phyloP scores from a whole-genome alignment of 2,329 filamentous ascomycete species.

The Hypomyces perniciosus region DNA sequence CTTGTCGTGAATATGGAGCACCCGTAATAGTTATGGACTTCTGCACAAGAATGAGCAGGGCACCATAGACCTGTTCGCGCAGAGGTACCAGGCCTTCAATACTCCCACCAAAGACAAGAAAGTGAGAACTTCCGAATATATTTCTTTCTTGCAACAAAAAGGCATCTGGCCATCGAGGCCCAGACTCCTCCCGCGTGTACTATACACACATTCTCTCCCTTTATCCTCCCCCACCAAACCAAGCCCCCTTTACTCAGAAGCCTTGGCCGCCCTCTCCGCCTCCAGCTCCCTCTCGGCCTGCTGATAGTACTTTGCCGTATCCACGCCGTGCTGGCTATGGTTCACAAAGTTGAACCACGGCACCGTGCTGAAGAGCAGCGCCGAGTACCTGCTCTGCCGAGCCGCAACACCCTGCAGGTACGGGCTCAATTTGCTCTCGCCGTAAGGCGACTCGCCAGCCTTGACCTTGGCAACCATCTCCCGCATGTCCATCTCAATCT shows the following conservation, averaged over 20 bases:
- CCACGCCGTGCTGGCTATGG: conserved; percentile 89
- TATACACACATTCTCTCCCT: not conserved
- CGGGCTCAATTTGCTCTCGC: conserved; percentile 67
- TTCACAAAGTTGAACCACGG: conserved; percentile 99
- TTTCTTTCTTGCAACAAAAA: not conserved
- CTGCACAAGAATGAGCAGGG: too few relatives aligned
- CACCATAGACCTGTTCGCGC: too few relatives aligned
- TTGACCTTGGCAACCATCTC: conserved; percentile 99
- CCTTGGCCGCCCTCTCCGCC: conserved; percentile 48
- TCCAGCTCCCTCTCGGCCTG: conserved; percentile 93
- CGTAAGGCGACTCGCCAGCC: conserved; percentile 83
- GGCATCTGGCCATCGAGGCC: not conserved
- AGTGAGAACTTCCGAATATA: not conserved
- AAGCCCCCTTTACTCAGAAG: not conserved
- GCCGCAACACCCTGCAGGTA: conserved; percentile 93
- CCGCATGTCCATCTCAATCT: conserved; percentile 92
- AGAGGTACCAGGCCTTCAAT: not conserved
- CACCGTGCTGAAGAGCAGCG: conserved; percentile 74
- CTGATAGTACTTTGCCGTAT: conserved; percentile 97
- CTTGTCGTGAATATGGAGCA: too few relatives aligned
- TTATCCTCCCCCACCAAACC: not conserved
- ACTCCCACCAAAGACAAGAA: not conserved
- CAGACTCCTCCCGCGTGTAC: not conserved
- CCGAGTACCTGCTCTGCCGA: conserved; percentile 86
- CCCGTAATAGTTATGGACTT: too few relatives aligned